Conservation (phyloP, 768 basidiomycete species). For the Phylloporus sp. region DNA sequence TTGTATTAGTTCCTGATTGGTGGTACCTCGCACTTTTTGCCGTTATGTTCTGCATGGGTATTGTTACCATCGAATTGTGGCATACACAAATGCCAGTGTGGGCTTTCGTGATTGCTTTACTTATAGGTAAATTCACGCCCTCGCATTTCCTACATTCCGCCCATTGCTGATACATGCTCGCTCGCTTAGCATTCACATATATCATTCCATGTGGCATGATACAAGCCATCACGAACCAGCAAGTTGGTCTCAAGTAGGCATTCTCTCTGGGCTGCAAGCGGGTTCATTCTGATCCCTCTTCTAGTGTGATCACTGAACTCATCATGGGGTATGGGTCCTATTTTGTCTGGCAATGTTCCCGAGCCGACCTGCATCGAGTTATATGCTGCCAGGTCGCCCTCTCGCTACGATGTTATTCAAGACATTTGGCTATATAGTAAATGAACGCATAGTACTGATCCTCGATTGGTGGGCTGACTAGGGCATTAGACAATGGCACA, state of each 20-base stretch:
- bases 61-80: slow-evolving; percentile 72
- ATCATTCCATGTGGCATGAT: slow-evolving; percentile 56
- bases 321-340: slow-evolving; percentile 52
- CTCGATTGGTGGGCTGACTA: not conserved
- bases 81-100: slow-evolving; percentile 68
- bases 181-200: slow-evolving; percentile 37
- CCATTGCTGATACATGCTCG: not conserved
- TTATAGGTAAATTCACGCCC: slow-evolving; percentile 37
- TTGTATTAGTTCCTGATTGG: slow-evolving; percentile 68
- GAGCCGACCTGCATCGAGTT: slow-evolving; percentile 28
- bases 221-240: slow-evolving; percentile 75
- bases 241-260: slow-evolving; percentile 58
- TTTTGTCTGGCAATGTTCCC: not conserved
- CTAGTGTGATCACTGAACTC: slow-evolving; percentile 70
- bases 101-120: slow-evolving; percentile 63
- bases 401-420: slow-evolving; percentile 87
- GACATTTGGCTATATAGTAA: slow-evolving; percentile 70
- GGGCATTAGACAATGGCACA: slow-evolving; percentile 28
- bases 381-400: slow-evolving; percentile 71
- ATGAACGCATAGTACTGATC: not conserved
- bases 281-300: slow-evolving; percentile 1
- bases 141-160: not conserved
- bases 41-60: slow-evolving; percentile 68
- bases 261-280: not conserved
- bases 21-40: slow-evolving; percentile 72